Conservation (phyloP, 352 stramenopile genomes). For the Phytophthora ohioensis region DNA sequence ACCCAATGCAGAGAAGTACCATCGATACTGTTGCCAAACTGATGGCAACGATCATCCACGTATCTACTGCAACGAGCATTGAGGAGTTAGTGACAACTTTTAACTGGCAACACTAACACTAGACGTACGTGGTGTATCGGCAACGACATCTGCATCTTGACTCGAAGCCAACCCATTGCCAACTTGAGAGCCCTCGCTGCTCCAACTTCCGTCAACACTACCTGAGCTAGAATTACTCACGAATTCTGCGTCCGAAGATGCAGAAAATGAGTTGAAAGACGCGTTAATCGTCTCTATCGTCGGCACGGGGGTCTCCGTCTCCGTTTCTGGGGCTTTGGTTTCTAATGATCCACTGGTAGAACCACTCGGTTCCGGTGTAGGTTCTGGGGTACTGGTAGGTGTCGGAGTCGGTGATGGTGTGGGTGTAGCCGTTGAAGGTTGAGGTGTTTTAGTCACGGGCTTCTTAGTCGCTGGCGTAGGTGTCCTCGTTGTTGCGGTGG, state of each 20-base stretch:
- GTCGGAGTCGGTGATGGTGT: slow-evolving; percentile 13
- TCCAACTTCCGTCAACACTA: slow-evolving; percentile 23
- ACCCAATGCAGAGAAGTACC: slow-evolving; percentile 19
- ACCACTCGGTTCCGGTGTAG: slow-evolving; percentile 15
- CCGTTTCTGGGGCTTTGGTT: background rate
- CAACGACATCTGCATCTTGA: slow-evolving; percentile 11
- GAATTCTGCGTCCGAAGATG: slow-evolving; percentile 20
- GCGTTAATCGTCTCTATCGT: slow-evolving; percentile 12
- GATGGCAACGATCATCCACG: slow-evolving; percentile 31
- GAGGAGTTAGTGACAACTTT: background rate
- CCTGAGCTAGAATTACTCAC: slow-evolving; percentile 5
- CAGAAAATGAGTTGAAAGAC: slow-evolving; percentile 10
- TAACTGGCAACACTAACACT: background rate
- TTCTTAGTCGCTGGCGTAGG: slow-evolving; percentile 20
- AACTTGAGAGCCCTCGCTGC: slow-evolving; percentile 8
- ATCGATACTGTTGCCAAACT: slow-evolving; percentile 15
- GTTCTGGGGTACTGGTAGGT: slow-evolving; percentile 11
- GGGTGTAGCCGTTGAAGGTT: slow-evolving; percentile 10
- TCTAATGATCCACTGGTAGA: slow-evolving; percentile 11
- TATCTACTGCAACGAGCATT: background rate
- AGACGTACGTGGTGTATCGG: slow-evolving; percentile 12
- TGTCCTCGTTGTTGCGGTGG: slow-evolving; percentile 22
- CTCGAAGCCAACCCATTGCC: slow-evolving; percentile 14
- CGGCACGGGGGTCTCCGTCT: slow-evolving; percentile 6
- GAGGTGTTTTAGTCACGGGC: slow-evolving; percentile 23